Evolutionary conservation across 2,329 filamentous ascomycete genomes (phyloP).

Genomic region (Chrysoporthe cubensis): DNA sequence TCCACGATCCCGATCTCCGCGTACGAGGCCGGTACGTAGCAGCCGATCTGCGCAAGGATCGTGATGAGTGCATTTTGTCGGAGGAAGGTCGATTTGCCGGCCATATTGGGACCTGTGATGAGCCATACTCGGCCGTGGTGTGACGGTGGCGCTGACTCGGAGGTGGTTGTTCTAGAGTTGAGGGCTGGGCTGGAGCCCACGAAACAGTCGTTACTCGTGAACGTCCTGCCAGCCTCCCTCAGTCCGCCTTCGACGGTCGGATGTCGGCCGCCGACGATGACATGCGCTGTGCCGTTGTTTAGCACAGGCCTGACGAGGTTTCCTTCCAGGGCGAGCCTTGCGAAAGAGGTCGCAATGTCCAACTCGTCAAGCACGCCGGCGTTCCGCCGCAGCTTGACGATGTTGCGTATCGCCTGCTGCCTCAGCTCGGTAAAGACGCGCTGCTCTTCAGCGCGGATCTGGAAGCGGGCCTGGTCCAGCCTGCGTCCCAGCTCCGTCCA

Average conservation of each 20-base stretch:
- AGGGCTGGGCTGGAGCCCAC: conserved; percentile 69
- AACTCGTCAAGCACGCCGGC: conserved; percentile 91
- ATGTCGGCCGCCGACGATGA: conserved; percentile 84
- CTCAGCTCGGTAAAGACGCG: conserved; percentile 77
- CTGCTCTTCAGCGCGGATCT: conserved; percentile 84
- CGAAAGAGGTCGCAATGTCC: conserved; percentile 87
- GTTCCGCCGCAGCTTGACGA: conserved; percentile 86
- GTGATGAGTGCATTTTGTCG: conserved; percentile 95
- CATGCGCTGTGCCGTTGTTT: conserved; percentile 67
- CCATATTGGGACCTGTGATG: conserved; percentile 94
- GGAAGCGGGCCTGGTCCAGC: conserved; percentile 76
- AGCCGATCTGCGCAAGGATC: conserved; percentile 89
- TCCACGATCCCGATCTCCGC: conserved; percentile 92
- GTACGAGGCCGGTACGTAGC: conserved; percentile 86
- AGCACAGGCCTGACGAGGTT: conserved; percentile 74
- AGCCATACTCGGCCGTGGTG: conserved; percentile 67
- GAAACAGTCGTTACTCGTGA: conserved; percentile 84
- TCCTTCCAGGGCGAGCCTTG: conserved; percentile 75
- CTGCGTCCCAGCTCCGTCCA: conserved; percentile 83
- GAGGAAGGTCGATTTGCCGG: conserved; percentile 93
- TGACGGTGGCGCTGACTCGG: conserved; percentile 62
- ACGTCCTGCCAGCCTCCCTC: conserved; percentile 75
- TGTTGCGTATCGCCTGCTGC: conserved; percentile 74
- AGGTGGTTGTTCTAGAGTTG: conserved; percentile 51
- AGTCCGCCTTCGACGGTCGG: conserved; percentile 89